Conservation (phyloP, 73 alveolate species). For the Urostyla sp. region DNA sequence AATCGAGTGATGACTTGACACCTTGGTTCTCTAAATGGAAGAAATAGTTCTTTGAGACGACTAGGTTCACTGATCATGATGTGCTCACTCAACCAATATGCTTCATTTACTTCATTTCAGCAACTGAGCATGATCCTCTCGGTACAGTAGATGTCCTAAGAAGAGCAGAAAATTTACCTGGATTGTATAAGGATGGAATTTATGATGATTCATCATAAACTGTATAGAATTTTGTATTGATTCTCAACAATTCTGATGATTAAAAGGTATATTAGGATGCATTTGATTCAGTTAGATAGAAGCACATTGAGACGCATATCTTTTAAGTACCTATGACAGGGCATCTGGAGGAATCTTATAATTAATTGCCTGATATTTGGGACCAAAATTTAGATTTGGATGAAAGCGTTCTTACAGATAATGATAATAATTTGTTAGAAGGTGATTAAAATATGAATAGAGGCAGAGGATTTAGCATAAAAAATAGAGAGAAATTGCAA, state of each 20-base stretch:
- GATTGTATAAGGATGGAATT: conserved; percentile 44
- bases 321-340: conserved; percentile 49
- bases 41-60: conserved; percentile 39
- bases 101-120: conserved; percentile 51
- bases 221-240: background rate
- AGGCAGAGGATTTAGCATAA: conserved; percentile 28
- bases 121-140: conserved; percentile 57
- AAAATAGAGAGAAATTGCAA: conserved; percentile 17
- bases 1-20: conserved; percentile 28
- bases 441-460: too few relatives aligned
- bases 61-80: conserved; percentile 60
- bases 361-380: conserved; percentile 22
- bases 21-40: conserved; percentile 69
- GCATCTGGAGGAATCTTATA: background rate
- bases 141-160: conserved; percentile 13
- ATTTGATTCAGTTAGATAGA: conserved; percentile 12
- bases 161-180: background rate
- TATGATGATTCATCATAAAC: conserved; percentile 33
- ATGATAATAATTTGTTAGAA: too few relatives aligned
- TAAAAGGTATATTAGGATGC: conserved; percentile 21
- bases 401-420: conserved; percentile 11
- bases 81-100: conserved; percentile 53
- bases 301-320: conserved; percentile 4
- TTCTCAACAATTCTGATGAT: conserved; percentile 23
- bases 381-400: conserved; percentile 6